Conservation (phyloP, 2,329 filamentous ascomycete species). For the Parafenestella ontariensis region DNA sequence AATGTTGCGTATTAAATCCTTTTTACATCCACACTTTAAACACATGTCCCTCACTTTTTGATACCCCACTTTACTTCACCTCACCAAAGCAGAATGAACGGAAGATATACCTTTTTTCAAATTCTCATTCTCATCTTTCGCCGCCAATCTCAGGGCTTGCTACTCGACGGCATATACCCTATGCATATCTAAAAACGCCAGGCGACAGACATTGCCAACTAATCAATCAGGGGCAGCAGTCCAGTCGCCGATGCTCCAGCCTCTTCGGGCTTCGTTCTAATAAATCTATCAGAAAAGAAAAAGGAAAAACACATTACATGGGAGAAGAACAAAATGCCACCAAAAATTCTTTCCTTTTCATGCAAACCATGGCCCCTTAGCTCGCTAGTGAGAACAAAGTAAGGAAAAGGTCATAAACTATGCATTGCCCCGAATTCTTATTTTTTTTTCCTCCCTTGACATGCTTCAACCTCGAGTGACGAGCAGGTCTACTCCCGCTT, state of each 20-base stretch:
- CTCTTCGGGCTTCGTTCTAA: neutral
- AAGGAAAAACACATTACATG: neutral
- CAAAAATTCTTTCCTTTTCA: too few species aligned
- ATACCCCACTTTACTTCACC: too few species aligned
- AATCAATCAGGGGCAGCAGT: too few species aligned
- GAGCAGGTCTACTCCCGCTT: constrained; percentile 22
- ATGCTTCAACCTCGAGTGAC: neutral
- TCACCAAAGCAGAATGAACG: too few species aligned
- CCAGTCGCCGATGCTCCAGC: neutral
- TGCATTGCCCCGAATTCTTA: too few species aligned
- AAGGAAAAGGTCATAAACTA: neutral
- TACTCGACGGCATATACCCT: neutral
- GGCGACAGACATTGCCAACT: neutral
- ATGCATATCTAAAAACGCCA: constrained; percentile 1
- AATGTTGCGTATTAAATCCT: too few species aligned
- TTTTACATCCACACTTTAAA: too few species aligned
- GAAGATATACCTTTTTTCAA: neutral
- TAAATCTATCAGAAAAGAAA: too few species aligned
- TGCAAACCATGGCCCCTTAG: neutral
- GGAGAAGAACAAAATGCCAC: too few species aligned
- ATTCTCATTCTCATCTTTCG: neutral
- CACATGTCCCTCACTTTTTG: too few species aligned
- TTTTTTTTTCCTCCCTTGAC: neutral
- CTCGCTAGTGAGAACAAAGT: neutral
- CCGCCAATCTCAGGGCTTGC: constrained; percentile 2